A percentile compares a stretch with the other conserved stretches of the same genome.
Conservation (phyloP, 345 rosid species). For the Linum lewisii region DNA sequence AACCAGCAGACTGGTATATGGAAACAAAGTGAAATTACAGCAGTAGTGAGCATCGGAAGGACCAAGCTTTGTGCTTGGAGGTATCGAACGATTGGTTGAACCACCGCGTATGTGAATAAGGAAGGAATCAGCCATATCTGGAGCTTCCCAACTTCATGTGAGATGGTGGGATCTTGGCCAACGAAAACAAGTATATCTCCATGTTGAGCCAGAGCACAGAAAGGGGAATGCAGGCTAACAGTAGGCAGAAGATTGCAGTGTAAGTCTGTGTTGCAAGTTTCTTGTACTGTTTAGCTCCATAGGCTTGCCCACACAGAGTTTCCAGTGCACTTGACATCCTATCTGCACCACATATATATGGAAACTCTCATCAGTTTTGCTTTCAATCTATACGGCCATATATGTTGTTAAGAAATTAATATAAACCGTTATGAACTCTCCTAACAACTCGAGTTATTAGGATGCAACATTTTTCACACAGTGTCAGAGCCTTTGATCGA, state of each 20-base stretch:
- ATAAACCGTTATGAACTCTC: no score
- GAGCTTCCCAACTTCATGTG: constrained; percentile 1
- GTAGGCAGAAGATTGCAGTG: not conserved
- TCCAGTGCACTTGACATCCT: constrained; percentile 4
- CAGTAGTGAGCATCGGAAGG: not conserved
- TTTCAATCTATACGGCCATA: no score
- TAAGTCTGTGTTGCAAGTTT: not conserved
- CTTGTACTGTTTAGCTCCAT: not conserved
- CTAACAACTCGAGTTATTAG: no score
- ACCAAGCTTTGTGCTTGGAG: constrained; percentile 2
- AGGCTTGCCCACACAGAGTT: constrained; percentile 7
- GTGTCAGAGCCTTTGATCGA: no score
- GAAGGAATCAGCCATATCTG: constrained; percentile 2
- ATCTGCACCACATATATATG: not conserved
- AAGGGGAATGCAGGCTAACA: not conserved
- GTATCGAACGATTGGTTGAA: constrained; percentile 1
- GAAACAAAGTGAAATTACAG: not conserved
- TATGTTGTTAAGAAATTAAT: no score
- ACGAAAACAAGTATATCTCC: not conserved
- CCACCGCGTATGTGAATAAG: constrained; percentile 2
- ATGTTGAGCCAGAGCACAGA: constrained; percentile 1
- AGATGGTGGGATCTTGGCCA: constrained; percentile 6
- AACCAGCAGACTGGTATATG: constrained; percentile 6
- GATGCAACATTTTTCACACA: no score
- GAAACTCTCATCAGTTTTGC: not conserved